Evolutionary conservation across 495 filamentous ascomycete species (phyloP).

Genomic region (Neurospora sp.): DNA sequence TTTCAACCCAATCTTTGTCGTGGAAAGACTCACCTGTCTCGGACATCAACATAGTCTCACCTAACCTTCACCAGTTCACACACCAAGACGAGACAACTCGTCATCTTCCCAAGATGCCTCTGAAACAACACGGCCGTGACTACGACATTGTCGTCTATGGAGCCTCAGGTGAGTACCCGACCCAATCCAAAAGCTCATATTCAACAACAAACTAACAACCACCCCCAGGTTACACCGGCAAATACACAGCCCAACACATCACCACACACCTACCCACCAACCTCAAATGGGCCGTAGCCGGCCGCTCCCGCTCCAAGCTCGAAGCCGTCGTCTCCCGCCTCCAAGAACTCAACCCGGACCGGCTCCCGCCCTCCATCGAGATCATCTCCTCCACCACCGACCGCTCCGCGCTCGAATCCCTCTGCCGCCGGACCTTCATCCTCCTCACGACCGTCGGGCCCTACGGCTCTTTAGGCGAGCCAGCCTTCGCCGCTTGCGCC

Average conservation of each 20-base stretch:
- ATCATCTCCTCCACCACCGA: conserved; percentile 55
- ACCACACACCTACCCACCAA: conserved; percentile 61
- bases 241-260: conserved; percentile 67
- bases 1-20: neutral
- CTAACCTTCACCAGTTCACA: neutral
- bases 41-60: neutral
- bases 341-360: conserved; percentile 57
- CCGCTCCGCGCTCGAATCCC: conserved; percentile 43
- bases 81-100: neutral
- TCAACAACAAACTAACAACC: neutral
- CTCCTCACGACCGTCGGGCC: conserved; percentile 83
- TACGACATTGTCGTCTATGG: conserved; percentile 83
- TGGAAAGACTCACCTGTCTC: neutral
- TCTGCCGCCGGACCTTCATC: conserved; percentile 66
- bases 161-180: conserved; percentile 48
- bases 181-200: conserved; percentile 43
- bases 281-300: conserved; percentile 84
- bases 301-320: conserved; percentile 67
- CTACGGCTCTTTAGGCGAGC: conserved; percentile 66
- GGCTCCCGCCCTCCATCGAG: conserved; percentile 45
- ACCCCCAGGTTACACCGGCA: conserved; percentile 77
- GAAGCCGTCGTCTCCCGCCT: conserved; percentile 55
- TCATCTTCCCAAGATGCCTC: conserved; percentile 20
- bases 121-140: conserved; percentile 42
- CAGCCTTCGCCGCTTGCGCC: conserved; percentile 81